Evolutionary conservation across 495 filamentous ascomycete genomes (phyloP).

Genomic region (Hapsidospora chrysogenum): DNA sequence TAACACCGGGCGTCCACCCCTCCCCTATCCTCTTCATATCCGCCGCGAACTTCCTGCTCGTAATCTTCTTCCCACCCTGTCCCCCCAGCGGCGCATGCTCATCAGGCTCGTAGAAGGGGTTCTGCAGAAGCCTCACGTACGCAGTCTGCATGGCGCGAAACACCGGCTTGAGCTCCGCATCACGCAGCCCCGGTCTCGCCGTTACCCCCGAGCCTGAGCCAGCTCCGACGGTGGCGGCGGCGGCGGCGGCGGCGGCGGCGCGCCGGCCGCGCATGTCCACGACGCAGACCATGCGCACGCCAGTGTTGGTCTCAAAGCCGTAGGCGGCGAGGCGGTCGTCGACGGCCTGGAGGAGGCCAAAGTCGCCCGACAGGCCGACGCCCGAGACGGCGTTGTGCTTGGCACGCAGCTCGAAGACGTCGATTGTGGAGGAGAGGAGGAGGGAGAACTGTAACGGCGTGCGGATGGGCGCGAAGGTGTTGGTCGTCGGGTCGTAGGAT

Average conservation of each 20-base stretch:
- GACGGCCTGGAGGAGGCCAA: slow-evolving; percentile 77
- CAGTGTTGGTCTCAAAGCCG: slow-evolving; percentile 95
- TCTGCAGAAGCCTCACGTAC: slow-evolving; percentile 77
- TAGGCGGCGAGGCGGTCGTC: slow-evolving; percentile 86
- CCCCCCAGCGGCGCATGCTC: slow-evolving; percentile 44
- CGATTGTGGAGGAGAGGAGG: slow-evolving; percentile 74
- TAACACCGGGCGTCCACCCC: slow-evolving; percentile 40
- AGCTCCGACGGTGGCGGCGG: slow-evolving; percentile 28
- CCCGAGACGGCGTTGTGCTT: slow-evolving; percentile 44
- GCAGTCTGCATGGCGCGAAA: slow-evolving; percentile 83
- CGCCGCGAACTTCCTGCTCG: slow-evolving; percentile 58
- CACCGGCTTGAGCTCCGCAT: slow-evolving; percentile 69
- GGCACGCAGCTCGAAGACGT: slow-evolving; percentile 73
- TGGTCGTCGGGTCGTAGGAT: slow-evolving; percentile 32
- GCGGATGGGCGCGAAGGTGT: slow-evolving; percentile 28
- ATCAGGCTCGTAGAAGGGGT: slow-evolving; percentile 89
- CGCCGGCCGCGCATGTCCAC: slow-evolving; percentile 64
- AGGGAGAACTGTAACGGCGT: slow-evolving; percentile 76
- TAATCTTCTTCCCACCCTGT: slow-evolving; percentile 49
- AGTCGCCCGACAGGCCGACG: slow-evolving; percentile 49
- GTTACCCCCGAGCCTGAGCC: too few relatives aligned
- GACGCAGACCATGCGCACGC: slow-evolving; percentile 71
- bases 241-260: slow-evolving; percentile 8
- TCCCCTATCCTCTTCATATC: slow-evolving; percentile 80
- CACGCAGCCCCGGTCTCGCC: slow-evolving; percentile 28